These are phyloP conservation scores for Ogataea degrootiae DNA, from an alignment of 805 yeast species.

Conservation along the genomic window DNA sequence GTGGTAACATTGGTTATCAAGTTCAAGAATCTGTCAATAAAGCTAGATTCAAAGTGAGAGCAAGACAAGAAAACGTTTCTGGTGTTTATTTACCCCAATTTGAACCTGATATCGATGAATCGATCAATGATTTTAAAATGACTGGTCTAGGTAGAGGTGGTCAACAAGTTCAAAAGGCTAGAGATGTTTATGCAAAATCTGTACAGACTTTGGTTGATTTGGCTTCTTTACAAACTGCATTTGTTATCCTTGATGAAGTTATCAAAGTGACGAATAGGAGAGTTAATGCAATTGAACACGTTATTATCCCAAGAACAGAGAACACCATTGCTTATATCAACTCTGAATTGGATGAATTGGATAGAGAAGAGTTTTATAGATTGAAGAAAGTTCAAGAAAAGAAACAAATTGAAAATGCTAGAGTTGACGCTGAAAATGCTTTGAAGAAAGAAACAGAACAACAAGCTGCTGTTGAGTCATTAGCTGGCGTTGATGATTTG, in stretches of 20 bases:
- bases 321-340: constrained; percentile 89
- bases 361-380: constrained; percentile 96
- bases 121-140: constrained; percentile 88
- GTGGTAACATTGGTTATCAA: constrained; percentile 91
- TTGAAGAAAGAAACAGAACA: constrained; percentile 24
- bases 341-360: constrained; percentile 94
- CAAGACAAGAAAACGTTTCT: constrained; percentile 92
- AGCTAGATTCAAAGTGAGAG: constrained; percentile 86
- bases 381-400: constrained; percentile 94
- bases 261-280: constrained; percentile 97
- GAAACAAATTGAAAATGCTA: constrained; percentile 77
- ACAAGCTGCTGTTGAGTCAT: constrained; percentile 17
- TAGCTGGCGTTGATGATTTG: constrained; percentile 14
- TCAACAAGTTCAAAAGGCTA: constrained; percentile 94
- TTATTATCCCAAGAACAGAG: constrained; percentile 95
- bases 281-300: constrained; percentile 98
- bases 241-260: constrained; percentile 93
- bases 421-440: constrained; percentile 50
- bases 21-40: constrained; percentile 90
- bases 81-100: constrained; percentile 95
- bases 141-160: constrained; percentile 99
- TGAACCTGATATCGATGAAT: constrained; percentile 77
- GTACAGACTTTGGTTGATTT: constrained; percentile 96
- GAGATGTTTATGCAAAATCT: constrained; percentile 86
- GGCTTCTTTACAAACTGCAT: constrained; percentile 95